Base-by-base conservation (phyloP, 2,329 filamentous ascomycete genomes). In the Fusarium musae region DNA sequence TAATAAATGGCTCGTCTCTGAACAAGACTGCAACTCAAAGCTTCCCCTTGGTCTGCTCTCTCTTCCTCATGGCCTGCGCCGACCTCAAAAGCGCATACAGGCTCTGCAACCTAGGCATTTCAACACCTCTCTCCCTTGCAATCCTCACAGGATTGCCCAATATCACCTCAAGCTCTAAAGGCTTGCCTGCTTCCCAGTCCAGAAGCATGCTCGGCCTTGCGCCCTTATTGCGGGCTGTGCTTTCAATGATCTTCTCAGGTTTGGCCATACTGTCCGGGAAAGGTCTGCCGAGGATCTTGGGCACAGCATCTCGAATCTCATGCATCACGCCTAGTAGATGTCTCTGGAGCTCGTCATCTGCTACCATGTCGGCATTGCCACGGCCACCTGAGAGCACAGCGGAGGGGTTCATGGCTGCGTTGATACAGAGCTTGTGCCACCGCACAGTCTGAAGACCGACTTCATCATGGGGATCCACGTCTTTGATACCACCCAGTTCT, bases 361-460 rank as follows among this genome's bases (percentile, higher is more conserved):
- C 81, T 9, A 89, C 85, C 89, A 94, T 93, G 69, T 88, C 87
- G 50, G 89, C 87, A 78, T 93, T 93, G 59, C 89, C 87, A 4
- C 86, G 83, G 3, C 91, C 90, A 17, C 90, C 90, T 2, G 88
- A 89, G 1, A 94, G 85, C 12, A 93, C 91, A 4, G 91, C 90
- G 2, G 89, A 91, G 0, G 92, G 91, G 82, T 94, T 94, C 87
- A 93, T 92, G 58, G 90, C 89, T 0, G 91, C 90, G 80, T 94
- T 94, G 84, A 94, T 93, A 76, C 90, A 91, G 70, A 93, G 88
- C 81, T 94, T 94, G 81, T 93, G 92, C 92, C 92, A 94, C 30
- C 92, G 86, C 23, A 93, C 88, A 46, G 90, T 87, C 81, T 94
- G 92, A 50, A 94, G 84, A 67, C 90, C 91, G 37, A 90, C 83